Evolutionary conservation across 2,329 filamentous ascomycete species (phyloP), one percentile per base, ranked within the genome.

Genomic region (Colletotrichum tropicicola): DNA sequence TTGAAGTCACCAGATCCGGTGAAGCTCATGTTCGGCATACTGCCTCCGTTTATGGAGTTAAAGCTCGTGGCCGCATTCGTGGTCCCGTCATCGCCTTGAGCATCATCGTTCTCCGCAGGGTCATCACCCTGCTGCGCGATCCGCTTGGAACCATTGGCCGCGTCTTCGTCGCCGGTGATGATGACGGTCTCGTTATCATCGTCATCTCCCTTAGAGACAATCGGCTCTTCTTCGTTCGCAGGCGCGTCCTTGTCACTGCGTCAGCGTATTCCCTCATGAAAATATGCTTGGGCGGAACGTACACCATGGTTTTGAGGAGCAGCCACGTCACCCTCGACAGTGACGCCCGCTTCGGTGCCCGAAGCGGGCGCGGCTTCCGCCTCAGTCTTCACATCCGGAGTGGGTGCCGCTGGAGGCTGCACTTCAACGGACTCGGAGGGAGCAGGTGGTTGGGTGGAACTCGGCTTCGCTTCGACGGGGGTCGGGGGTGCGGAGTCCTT

Each of bases 1-100:
- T 89, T 91, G 78, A 92, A 89, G 71, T 91, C 89, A 62, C 85
- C 84, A 35, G 63, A 67, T 72, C 86, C 87, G 73, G 83, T 70
- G 25, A 86, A 91, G 73, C 84, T 85, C 84, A 90, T 88, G 68
- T 83, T 84, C 25, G 84, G 75, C 69, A 89, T 89, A 67, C 70
- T 72, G 30, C 78, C 79, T 65, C 82, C 81, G 68, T 81, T 83
- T 73, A 77, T 79, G 25, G 75, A 70, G 37, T 80, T 79, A 59
- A 73, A 71, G 41, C 75, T 77, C 48, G 73, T 74, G 60, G 75
- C 71, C 53, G 73, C 76, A 60, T 76, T 72, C 25, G 63, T 66
- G n/a, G 35, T 56, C 51, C 44, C 58, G 27, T 69, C 70, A 12
- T 69, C 59, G 37, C 71, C 69, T 44, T 73, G 70, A 27, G 57